Percentiles rank a stretch among this genome's conserved stretches.
Conservation (phyloP, 2,329 filamentous ascomycete genomes). For the Sarocladiaceae sp. region DNA sequence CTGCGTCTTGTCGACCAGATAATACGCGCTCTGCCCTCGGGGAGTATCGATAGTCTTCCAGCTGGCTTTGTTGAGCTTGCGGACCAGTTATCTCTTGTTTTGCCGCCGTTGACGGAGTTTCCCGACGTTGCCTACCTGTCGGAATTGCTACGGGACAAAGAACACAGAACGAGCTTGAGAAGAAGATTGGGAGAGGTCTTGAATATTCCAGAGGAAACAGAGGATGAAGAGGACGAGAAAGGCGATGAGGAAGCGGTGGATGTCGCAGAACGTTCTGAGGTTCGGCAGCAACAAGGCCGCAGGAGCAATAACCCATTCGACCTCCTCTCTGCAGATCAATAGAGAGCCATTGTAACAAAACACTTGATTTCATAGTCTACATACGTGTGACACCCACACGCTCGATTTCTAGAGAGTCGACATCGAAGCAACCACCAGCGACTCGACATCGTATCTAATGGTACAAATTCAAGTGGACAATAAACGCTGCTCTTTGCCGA, state of each 20-base stretch:
- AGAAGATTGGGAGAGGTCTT: conserved; percentile 16
- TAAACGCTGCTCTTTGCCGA: too few relatives aligned
- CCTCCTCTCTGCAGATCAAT: conserved; percentile 16
- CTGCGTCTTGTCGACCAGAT: conserved; percentile 29
- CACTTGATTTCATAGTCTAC: neutral
- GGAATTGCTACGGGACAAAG: conserved; percentile 16
- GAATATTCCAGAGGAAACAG: conserved; percentile 9
- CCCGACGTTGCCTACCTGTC: conserved; percentile 14
- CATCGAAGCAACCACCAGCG: too few relatives aligned
- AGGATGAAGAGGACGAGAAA: neutral
- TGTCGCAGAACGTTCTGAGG: neutral
- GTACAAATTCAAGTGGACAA: too few relatives aligned
- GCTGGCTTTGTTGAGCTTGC: conserved; percentile 8
- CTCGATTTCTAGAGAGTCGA: too few relatives aligned
- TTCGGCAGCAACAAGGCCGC: neutral
- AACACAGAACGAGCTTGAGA: conserved; percentile 9
- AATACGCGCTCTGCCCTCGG: neutral
- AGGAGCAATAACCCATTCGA: conserved; percentile 18
- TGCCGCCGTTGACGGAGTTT: conserved; percentile 18
- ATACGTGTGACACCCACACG: too few relatives aligned
- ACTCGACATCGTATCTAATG: too few relatives aligned
- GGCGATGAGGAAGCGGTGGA: neutral
- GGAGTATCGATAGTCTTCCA: conserved; percentile 1
- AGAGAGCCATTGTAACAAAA: conserved; percentile 5
- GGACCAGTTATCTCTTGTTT: neutral